Conservation (phyloP, 2,329 filamentous ascomycete genomes). For the Cladorrhinum sp. region DNA sequence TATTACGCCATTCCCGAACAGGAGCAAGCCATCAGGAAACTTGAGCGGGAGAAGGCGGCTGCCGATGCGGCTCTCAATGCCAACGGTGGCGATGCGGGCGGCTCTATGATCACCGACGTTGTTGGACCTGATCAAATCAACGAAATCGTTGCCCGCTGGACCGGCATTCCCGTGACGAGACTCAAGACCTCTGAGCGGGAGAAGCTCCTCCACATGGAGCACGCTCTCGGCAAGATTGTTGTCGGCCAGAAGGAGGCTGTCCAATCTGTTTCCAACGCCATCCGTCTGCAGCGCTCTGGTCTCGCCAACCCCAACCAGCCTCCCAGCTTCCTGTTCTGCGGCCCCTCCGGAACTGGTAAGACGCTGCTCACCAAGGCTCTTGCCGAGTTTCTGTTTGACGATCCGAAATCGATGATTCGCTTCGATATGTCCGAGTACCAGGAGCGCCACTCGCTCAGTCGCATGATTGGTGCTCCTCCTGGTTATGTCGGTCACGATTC, state of each 20-base stretch:
- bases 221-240: slow-evolving; percentile 75
- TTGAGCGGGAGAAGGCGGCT: slow-evolving; percentile 76
- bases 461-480: slow-evolving; percentile 96
- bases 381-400: slow-evolving; percentile 97
- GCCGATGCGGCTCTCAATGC: slow-evolving; percentile 70
- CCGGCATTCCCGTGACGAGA: slow-evolving; percentile 93
- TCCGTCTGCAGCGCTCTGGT: slow-evolving; percentile 89
- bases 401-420: slow-evolving; percentile 94
- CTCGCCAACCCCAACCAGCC: slow-evolving; percentile 95
- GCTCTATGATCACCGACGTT: slow-evolving; percentile 82
- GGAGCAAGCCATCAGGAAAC: slow-evolving; percentile 70
- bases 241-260: slow-evolving; percentile 95
- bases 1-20: slow-evolving; percentile 98
- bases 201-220: slow-evolving; percentile 97
- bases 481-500: slow-evolving; percentile 97
- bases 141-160: slow-evolving; percentile 95
- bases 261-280: slow-evolving; percentile 88
- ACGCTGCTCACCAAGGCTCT: slow-evolving; percentile 95
- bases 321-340: slow-evolving; percentile 97
- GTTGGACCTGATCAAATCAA: slow-evolving; percentile 99
- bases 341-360: slow-evolving; percentile 97
- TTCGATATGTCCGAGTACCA: slow-evolving; percentile 99
- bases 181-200: slow-evolving; percentile 96
- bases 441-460: slow-evolving; percentile 88
- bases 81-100: slow-evolving; percentile 54